A percentile compares a stretch with the other conserved stretches of the same genome.
Evolutionary conservation across 73 alveolate species (phyloP).

Genomic region (Paramecium octaurelia): DNA sequence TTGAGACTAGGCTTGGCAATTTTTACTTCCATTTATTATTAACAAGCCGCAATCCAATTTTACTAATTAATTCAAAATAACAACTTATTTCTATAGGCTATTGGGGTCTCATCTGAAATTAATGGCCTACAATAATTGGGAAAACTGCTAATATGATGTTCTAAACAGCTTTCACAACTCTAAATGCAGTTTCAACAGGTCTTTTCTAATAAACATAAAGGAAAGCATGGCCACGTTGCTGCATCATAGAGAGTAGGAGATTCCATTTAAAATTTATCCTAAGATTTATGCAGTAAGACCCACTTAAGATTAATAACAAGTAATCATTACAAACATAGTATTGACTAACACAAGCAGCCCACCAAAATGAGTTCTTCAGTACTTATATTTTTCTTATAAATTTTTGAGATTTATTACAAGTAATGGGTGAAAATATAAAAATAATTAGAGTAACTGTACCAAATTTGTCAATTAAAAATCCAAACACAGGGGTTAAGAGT

Average conservation of each 20-base stretch:
- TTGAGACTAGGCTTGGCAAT: not conserved
- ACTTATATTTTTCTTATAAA: no score
- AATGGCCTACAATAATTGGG: slow-evolving; percentile 71
- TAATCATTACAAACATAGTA: slow-evolving; percentile 53
- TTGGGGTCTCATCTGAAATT: not conserved
- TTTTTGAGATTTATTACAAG: no score
- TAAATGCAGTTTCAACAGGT: slow-evolving; percentile 89
- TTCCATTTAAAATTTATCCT: slow-evolving; percentile 74
- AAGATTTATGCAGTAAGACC: slow-evolving; percentile 49
- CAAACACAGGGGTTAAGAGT: not conserved
- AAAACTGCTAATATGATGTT: slow-evolving; percentile 78
- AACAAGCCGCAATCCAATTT: not conserved
- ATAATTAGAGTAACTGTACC: no score
- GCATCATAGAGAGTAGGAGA: slow-evolving; percentile 82
- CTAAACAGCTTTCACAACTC: slow-evolving; percentile 76
- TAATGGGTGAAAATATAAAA: no score
- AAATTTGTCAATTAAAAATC: not conserved
- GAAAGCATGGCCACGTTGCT: slow-evolving; percentile 83
- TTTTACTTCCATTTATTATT: not conserved
- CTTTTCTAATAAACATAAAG: slow-evolving; percentile 73
- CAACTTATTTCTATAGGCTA: not conserved
- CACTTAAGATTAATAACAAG: slow-evolving; percentile 51
- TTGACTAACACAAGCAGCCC: slow-evolving; percentile 61
- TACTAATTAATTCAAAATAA: not conserved
- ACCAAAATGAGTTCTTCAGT: slow-evolving; percentile 65